These are phyloP conservation scores for Stephanodiscus triporus DNA, from an alignment of 108 stramenopile species.

Conservation along the genomic window DNA sequence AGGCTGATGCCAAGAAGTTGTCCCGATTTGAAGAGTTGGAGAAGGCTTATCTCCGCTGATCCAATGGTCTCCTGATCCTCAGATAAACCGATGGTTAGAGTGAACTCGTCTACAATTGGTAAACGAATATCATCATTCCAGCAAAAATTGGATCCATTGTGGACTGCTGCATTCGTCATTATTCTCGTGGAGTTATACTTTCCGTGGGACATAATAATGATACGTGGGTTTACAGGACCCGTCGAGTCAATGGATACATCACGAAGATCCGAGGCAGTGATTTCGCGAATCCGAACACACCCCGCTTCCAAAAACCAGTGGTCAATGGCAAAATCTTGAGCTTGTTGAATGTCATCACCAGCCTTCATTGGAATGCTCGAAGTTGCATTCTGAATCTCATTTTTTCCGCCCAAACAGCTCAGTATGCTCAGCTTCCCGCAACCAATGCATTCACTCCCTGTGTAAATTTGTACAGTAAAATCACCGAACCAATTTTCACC, in stretches of 20 bases:
- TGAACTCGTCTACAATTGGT: slow-evolving; percentile 77
- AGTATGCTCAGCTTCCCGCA: slow-evolving; percentile 16
- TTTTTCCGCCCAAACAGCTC: slow-evolving; percentile 13
- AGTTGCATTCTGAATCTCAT: neutral
- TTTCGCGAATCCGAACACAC: slow-evolving; percentile 38
- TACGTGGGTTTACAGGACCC: slow-evolving; percentile 58
- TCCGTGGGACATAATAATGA: slow-evolving; percentile 51
- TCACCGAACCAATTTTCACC: slow-evolving; percentile 34
- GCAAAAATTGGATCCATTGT: neutral
- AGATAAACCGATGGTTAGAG: slow-evolving; percentile 61
- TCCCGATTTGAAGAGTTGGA: slow-evolving; percentile 71
- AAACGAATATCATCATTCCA: slow-evolving; percentile 51
- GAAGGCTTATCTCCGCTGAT: slow-evolving; percentile 51
- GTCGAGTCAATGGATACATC: slow-evolving; percentile 18
- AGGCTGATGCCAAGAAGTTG: slow-evolving; percentile 48
- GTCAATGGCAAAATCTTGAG: slow-evolving; percentile 31
- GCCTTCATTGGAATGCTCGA: slow-evolving; percentile 14
- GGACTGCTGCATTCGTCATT: slow-evolving; percentile 45
- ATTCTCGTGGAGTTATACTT: slow-evolving; percentile 25
- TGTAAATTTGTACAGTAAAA: slow-evolving; percentile 13
- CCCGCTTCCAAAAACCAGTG: slow-evolving; percentile 66
- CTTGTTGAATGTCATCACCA: neutral
- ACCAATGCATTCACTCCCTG: neutral
- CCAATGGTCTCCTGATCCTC: slow-evolving; percentile 66
- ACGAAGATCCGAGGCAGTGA: slow-evolving; percentile 48